Evolutionary conservation across 2,329 filamentous ascomycete species (phyloP).

Genomic region (Colletotrichum viniferum): DNA sequence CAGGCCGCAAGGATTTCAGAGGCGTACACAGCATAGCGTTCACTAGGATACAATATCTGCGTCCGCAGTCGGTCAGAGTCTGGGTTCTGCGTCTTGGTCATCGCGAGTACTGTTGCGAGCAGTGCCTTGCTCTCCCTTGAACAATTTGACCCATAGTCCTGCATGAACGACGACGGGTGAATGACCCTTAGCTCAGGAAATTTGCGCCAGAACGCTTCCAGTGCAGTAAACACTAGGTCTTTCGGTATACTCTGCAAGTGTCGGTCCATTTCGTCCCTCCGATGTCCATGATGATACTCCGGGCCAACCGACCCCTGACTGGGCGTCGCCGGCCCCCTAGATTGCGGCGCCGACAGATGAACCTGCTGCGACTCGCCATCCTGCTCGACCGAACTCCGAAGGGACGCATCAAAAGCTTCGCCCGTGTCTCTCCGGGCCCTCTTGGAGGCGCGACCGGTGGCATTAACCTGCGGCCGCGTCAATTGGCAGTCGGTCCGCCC

Average conservation of each 20-base stretch:
- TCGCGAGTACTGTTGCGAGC: conserved; percentile 31
- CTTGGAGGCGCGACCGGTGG: neutral
- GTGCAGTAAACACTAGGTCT: conserved; percentile 31
- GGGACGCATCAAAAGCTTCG: conserved; percentile 16
- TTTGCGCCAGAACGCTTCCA: conserved; percentile 37
- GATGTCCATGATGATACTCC: neutral
- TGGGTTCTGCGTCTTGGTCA: conserved; percentile 35
- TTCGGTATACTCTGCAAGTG: conserved; percentile 30
- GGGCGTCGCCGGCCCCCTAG: conserved; percentile 8
- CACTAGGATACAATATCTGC: conserved; percentile 31
- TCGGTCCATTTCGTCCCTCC: neutral
- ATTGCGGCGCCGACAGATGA: conserved; percentile 2
- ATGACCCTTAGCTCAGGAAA: conserved; percentile 38
- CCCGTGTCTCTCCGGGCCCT: conserved; percentile 4
- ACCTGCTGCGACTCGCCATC: neutral
- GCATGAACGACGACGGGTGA: conserved; percentile 35
- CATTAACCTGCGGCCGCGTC: conserved; percentile 22
- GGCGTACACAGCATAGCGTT: conserved; percentile 36
- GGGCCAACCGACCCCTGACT: neutral
- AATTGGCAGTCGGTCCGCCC: conserved; percentile 30
- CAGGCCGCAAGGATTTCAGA: conserved; percentile 28
- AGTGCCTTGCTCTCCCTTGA: conserved; percentile 32
- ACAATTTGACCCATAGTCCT: conserved; percentile 23
- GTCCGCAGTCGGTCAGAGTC: conserved; percentile 33
- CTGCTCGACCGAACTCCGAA: neutral